Conservation (phyloP, 2,329 filamentous ascomycete genomes). For the Didymella arachidicola region DNA sequence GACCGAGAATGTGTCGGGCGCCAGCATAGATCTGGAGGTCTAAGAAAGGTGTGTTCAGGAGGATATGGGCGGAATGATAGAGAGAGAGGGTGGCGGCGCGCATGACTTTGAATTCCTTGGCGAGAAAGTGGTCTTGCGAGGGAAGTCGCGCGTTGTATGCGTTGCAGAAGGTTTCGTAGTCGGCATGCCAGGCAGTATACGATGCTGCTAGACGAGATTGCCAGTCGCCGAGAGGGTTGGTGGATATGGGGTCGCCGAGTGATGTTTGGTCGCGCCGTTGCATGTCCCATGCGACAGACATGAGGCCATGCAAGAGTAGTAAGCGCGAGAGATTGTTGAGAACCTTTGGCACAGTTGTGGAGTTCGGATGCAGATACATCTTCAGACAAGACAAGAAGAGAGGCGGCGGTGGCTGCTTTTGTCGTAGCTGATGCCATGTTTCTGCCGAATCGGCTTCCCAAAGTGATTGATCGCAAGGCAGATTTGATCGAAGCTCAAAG, state of each 20-base stretch:
- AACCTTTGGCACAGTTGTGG: slow-evolving; percentile 39
- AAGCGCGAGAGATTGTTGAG: slow-evolving; percentile 63
- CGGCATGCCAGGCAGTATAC: slow-evolving; percentile 65
- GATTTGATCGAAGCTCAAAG: slow-evolving; percentile 65
- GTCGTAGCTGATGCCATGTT: slow-evolving; percentile 58
- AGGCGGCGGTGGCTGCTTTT: slow-evolving; percentile 48
- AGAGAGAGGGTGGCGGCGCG: slow-evolving; percentile 62
- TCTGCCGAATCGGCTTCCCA: slow-evolving; percentile 66
- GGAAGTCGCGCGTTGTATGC: slow-evolving; percentile 37
- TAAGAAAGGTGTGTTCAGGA: slow-evolving; percentile 65
- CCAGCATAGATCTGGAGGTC: slow-evolving; percentile 70
- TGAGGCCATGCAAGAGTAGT: slow-evolving; percentile 66
- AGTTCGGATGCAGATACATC: slow-evolving; percentile 61
- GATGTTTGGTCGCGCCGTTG: slow-evolving; percentile 68
- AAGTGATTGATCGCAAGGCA: slow-evolving; percentile 62
- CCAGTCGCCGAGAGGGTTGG: slow-evolving; percentile 58
- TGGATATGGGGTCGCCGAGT: slow-evolving; percentile 54
- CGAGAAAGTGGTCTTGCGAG: slow-evolving; percentile 43
- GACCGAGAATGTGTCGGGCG: slow-evolving; percentile 65
- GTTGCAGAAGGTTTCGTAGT: slow-evolving; percentile 63
- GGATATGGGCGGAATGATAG: slow-evolving; percentile 65
- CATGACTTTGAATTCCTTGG: slow-evolving; percentile 57
- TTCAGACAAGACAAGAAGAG: slow-evolving; percentile 64
- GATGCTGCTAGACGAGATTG: slow-evolving; percentile 60
- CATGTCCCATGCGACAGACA: slow-evolving; percentile 70